phyloP scores from a whole-genome alignment of 208 protist genomes.

The Leishmania mexicana region DNA sequence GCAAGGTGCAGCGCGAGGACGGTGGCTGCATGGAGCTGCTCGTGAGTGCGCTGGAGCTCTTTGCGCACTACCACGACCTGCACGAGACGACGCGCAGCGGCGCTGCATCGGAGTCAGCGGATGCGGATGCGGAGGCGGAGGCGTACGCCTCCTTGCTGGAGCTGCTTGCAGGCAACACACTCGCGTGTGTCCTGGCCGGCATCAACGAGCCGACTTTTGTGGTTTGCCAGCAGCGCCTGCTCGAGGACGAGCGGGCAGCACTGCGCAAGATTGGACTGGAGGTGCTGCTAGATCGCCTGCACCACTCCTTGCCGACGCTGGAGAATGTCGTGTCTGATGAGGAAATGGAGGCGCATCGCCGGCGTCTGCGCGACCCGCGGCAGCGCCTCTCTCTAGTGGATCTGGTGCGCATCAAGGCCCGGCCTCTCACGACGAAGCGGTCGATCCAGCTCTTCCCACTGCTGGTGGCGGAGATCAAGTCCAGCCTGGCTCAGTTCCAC shows the following conservation, averaged over 20 bases:
- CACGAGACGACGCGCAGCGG: conserved; percentile 41
- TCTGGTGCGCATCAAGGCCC: conserved; percentile 81
- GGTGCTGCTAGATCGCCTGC: conserved; percentile 87
- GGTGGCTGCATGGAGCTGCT: conserved; percentile 80
- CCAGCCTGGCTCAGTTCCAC: conserved; percentile 25
- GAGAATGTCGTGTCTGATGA: conserved; percentile 81
- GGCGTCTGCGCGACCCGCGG: conserved; percentile 78
- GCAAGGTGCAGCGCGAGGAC: conserved; percentile 31
- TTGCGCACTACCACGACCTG: conserved; percentile 81
- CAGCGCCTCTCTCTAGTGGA: conserved; percentile 78
- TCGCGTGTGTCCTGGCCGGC: conserved; percentile 89
- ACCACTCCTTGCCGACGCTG: conserved; percentile 85
- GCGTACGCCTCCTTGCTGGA: conserved; percentile 84
- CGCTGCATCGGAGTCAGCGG: background rate
- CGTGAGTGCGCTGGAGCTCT: conserved; percentile 72
- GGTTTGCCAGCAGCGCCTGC: conserved; percentile 69
- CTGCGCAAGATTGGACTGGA: conserved; percentile 85
- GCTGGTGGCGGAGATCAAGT: conserved; percentile 46
- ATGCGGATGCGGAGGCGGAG: conserved; percentile 51
- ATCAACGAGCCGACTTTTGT: conserved; percentile 92
- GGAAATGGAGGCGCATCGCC: conserved; percentile 78
- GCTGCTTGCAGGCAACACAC: conserved; percentile 86
- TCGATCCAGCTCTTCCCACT: conserved; percentile 71
- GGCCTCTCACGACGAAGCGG: conserved; percentile 84
- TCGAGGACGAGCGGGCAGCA: conserved; percentile 52